These are phyloP conservation scores for Neonectria coccinea DNA, from an alignment of 2,329 filamentous ascomycete species.

Conservation along the genomic window DNA sequence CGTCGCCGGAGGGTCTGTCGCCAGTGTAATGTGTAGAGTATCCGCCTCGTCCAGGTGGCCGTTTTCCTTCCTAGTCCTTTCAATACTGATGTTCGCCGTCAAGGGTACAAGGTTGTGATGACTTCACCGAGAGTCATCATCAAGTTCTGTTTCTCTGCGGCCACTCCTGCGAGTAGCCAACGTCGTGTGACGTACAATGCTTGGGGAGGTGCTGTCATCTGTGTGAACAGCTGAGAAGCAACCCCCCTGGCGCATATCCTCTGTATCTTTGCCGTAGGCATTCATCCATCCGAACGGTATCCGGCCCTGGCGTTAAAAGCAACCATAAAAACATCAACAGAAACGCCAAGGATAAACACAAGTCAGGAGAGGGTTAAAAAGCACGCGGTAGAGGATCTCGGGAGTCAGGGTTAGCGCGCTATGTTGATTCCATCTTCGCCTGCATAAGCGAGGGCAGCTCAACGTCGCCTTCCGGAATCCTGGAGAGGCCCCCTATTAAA, in stretches of 20 bases:
- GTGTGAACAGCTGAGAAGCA: slow-evolving; percentile 12
- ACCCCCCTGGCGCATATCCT: not conserved
- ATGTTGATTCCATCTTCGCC: slow-evolving; percentile 48
- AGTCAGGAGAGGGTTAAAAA: slow-evolving; percentile 22
- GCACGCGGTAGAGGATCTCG: slow-evolving; percentile 8
- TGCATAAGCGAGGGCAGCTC: slow-evolving; percentile 55
- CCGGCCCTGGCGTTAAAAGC: slow-evolving; percentile 8
- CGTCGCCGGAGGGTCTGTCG: slow-evolving; percentile 50
- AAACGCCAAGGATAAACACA: slow-evolving; percentile 31
- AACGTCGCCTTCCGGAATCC: slow-evolving; percentile 68
- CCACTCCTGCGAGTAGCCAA: not conserved
- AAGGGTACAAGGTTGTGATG: slow-evolving; percentile 7
- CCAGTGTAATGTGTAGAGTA: slow-evolving; percentile 43
- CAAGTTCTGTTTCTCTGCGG: not conserved
- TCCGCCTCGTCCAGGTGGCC: slow-evolving; percentile 6
- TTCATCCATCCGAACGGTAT: not conserved
- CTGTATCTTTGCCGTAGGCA: not conserved
- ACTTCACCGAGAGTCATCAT: not conserved
- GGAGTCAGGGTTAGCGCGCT: slow-evolving; percentile 19
- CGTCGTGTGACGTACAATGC: slow-evolving; percentile 17
- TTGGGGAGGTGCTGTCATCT: not conserved
- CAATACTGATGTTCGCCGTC: slow-evolving; percentile 10
- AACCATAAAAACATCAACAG: slow-evolving; percentile 28
- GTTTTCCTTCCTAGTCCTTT: slow-evolving; percentile 17
- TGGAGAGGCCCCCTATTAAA: slow-evolving; percentile 62